phyloP scores from a whole-genome alignment of 1,284 basidiomycete genomes.

The Irpex sp. region DNA sequence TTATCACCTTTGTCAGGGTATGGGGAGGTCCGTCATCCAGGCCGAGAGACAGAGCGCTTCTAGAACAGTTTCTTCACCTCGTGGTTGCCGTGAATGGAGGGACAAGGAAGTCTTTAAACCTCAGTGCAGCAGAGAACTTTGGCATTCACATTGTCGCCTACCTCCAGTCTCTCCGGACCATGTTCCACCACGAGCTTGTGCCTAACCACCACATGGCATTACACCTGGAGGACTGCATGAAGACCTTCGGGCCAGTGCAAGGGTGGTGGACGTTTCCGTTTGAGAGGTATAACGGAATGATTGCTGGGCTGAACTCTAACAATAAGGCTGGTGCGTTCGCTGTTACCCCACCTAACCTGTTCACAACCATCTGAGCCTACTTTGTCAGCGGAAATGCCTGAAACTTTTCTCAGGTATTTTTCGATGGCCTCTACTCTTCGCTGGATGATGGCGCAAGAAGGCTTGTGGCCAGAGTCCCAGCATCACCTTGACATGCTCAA shows the following conservation, averaged over 20 bases:
- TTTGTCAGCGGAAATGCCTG: not conserved
- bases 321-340: not conserved
- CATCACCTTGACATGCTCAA: not conserved
- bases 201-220: constrained; percentile 21
- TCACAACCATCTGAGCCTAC: not conserved
- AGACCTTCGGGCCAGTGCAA: constrained; percentile 27
- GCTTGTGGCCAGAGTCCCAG: not conserved
- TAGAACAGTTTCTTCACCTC: too few relatives aligned
- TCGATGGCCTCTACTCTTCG: not conserved
- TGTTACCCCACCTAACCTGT: not conserved
- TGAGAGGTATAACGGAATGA: constrained; percentile 26
- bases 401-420: not conserved
- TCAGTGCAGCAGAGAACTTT: too few relatives aligned
- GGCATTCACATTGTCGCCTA: too few relatives aligned
- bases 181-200: constrained; percentile 11
- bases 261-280: constrained; percentile 34
- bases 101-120: too few relatives aligned
- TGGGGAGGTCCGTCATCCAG: too few relatives aligned
- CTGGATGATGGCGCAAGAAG: not conserved
- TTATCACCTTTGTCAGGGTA: too few relatives aligned
- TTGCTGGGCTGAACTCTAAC: not conserved
- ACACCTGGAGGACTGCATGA: constrained; percentile 29
- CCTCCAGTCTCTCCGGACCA: too few relatives aligned
- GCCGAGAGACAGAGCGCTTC: too few relatives aligned
- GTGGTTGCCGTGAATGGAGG: too few relatives aligned